phyloP scores from a whole-genome alignment of 306 rosid genomes.

The Macrotyloma uniflorum region DNA sequence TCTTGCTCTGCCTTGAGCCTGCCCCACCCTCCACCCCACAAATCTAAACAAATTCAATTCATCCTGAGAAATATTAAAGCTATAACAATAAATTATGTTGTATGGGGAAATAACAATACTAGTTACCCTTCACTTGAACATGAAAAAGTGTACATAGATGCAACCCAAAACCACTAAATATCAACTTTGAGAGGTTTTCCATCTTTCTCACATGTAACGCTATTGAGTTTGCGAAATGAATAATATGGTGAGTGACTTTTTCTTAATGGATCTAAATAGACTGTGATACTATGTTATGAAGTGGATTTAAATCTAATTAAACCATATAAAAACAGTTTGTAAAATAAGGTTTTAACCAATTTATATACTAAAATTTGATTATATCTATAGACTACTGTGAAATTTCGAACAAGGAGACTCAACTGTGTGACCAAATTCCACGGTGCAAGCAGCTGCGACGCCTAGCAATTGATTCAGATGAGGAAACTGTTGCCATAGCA shows the following conservation, averaged over 20 bases:
- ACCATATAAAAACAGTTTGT: no score
- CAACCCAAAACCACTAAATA: slow-evolving; percentile 83
- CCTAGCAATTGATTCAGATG: slow-evolving; percentile 91
- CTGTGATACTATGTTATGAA: no score
- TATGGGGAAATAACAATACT: slow-evolving; percentile 58
- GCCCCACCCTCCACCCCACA: background rate
- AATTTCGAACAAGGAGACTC: no score
- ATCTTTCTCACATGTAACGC: no score
- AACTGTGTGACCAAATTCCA: slow-evolving; percentile 61
- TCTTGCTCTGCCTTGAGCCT: background rate
- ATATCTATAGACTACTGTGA: no score
- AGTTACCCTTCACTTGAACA: slow-evolving; percentile 93
- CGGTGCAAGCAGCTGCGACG: slow-evolving; percentile 68
- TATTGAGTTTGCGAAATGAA: no score
- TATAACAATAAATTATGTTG: background rate
- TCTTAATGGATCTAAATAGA: no score
- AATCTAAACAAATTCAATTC: background rate
- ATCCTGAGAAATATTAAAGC: background rate
- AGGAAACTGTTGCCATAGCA: slow-evolving; percentile 66
- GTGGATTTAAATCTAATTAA: no score
- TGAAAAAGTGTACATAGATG: slow-evolving; percentile 83
- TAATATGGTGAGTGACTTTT: no score
- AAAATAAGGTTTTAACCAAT: no score
- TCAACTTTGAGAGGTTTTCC: slow-evolving; percentile 83
- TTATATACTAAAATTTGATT: no score